Evolutionary conservation across 73 alveolate species (phyloP).

Genomic region (Loxodes magnus): DNA sequence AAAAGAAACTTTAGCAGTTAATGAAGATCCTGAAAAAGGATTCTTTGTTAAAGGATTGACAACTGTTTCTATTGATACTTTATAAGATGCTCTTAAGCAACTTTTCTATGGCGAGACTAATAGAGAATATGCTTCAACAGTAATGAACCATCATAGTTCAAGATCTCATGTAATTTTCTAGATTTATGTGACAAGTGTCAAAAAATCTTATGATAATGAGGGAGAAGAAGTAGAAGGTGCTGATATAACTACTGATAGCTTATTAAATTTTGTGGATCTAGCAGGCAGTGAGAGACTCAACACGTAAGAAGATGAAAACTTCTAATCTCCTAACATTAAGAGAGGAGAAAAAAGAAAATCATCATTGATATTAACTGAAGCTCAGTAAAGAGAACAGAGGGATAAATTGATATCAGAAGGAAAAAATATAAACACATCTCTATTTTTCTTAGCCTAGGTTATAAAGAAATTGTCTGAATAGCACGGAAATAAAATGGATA

Average conservation of each 20-base stretch:
- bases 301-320: conserved; percentile 6
- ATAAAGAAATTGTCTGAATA: conserved; percentile 52
- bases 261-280: conserved; percentile 80
- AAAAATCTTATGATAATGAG: too few relatives aligned
- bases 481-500: conserved; percentile 26
- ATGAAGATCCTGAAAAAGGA: conserved; percentile 68
- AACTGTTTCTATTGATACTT: conserved; percentile 41
- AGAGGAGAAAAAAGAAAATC: background rate
- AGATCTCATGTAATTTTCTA: conserved; percentile 68
- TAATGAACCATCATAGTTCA: conserved; percentile 59
- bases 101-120: conserved; percentile 57
- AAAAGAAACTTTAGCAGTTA: conserved; percentile 22
- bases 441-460: conserved; percentile 70
- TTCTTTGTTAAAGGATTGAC: conserved; percentile 59
- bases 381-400: background rate
- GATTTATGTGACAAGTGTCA: conserved; percentile 27
- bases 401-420: conserved; percentile 60
- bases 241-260: conserved; percentile 27
- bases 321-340: conserved; percentile 4
- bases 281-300: conserved; percentile 95
- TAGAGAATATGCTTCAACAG: conserved; percentile 78
- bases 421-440: conserved; percentile 57
- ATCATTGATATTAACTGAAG: background rate
- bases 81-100: conserved; percentile 52
- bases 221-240: conserved; percentile 2